phyloP scores from a whole-genome alignment of 345 rosid genomes.

The Boechera divaricarpa region DNA sequence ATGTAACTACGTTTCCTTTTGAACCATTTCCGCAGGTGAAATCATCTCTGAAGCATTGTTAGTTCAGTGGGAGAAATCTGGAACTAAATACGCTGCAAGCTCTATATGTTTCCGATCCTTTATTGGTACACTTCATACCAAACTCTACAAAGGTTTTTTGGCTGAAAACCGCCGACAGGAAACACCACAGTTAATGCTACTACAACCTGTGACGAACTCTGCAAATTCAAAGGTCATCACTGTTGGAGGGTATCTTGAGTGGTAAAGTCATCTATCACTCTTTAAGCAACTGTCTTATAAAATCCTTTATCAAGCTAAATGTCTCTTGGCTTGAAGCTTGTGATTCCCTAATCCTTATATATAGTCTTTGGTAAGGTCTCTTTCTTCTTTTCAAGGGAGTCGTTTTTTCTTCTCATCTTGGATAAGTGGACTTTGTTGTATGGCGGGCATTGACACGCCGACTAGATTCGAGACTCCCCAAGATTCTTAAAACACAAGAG shows the following conservation, averaged over 20 bases:
- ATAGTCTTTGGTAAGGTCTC: neutral
- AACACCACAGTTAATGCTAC: conserved; percentile 48
- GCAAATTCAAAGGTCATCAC: conserved; percentile 80
- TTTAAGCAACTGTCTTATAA: neutral
- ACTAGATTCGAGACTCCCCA: conserved; percentile 93
- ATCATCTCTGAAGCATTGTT: conserved; percentile 60
- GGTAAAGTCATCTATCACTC: conserved; percentile 53
- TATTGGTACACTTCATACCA: conserved; percentile 58
- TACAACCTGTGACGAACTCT: conserved; percentile 67
- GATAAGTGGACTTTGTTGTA: conserved; percentile 90
- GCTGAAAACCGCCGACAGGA: conserved; percentile 55
- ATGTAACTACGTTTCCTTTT: conserved; percentile 5
- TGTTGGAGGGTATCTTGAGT: conserved; percentile 77
- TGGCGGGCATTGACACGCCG: conserved; percentile 97
- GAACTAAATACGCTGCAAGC: conserved; percentile 65
- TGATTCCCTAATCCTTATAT: neutral
- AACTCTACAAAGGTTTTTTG: conserved; percentile 70
- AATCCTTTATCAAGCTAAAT: conserved; percentile 2
- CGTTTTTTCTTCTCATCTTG: conserved; percentile 82
- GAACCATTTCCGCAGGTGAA: conserved; percentile 54
- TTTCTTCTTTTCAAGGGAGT: conserved; percentile 68
- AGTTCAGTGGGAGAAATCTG: conserved; percentile 62
- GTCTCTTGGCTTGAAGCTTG: neutral
- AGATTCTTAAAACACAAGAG: conserved; percentile 56
- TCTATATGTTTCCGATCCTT: conserved; percentile 76